These are phyloP conservation scores for Dalbergia cochinchinensis DNA, from an alignment of 306 rosid species.

Conservation along the genomic window DNA sequence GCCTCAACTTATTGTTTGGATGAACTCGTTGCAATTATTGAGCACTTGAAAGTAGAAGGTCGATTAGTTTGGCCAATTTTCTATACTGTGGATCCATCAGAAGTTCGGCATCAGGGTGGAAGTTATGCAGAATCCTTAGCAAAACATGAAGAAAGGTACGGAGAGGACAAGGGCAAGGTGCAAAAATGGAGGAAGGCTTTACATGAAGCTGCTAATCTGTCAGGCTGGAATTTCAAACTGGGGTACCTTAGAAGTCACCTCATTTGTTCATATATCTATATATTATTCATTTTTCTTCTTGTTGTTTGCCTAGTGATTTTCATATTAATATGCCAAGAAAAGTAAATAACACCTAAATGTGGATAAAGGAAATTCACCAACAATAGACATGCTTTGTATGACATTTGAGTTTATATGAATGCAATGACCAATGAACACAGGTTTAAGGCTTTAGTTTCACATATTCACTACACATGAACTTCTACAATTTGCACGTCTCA, in stretches of 20 bases:
- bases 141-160: neutral
- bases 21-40: neutral
- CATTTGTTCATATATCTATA: neutral
- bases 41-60: neutral
- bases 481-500: neutral
- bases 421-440: neutral
- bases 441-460: neutral
- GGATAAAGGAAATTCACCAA: no score
- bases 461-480: no score
- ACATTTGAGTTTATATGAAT: neutral
- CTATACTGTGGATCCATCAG: neutral
- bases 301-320: neutral
- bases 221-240: neutral
- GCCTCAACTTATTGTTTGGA: neutral
- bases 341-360: no score
- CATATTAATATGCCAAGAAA: no score
- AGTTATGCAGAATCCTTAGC: neutral
- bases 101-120: neutral
- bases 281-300: neutral
- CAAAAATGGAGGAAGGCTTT: constrained; percentile 9
- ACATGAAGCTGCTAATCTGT: neutral
- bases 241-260: neutral
- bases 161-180: neutral
- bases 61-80: neutral
- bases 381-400: no score